Conservation (phyloP, 129 eudicot genomes). For the Flaveria robusta region DNA sequence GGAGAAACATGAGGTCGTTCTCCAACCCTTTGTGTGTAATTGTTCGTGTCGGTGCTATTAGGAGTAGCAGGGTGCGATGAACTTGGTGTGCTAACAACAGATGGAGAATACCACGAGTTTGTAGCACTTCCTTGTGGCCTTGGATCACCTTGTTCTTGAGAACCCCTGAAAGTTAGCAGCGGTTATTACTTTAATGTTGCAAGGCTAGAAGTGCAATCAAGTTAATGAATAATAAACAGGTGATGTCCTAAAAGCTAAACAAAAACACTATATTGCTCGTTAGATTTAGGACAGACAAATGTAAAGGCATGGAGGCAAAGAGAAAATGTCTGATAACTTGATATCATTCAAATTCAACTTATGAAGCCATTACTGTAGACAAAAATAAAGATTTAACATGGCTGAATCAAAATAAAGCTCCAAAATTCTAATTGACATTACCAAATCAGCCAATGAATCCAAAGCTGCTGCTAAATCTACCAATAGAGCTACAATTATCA, state of each 20-base stretch:
- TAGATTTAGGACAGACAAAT: background rate
- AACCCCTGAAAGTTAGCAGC: constrained; percentile 54
- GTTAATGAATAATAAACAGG: background rate
- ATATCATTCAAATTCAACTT: constrained; percentile 12
- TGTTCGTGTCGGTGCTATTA: constrained; percentile 47
- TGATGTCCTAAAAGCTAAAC: background rate
- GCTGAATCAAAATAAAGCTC: background rate
- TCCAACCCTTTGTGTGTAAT: constrained; percentile 47
- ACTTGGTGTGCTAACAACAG: constrained; percentile 57
- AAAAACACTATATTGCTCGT: background rate
- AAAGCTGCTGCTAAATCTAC: no score
- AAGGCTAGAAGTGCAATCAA: background rate
- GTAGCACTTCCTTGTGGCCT: constrained; percentile 57
- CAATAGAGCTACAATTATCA: no score
- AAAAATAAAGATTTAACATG: background rate
- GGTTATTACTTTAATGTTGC: background rate
- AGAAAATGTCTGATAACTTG: background rate
- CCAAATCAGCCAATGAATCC: no score
- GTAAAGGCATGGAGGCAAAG: background rate
- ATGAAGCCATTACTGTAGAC: background rate
- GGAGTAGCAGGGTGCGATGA: constrained; percentile 74
- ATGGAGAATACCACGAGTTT: constrained; percentile 75
- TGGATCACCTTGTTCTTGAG: constrained; percentile 68
- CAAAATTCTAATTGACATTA: background rate
- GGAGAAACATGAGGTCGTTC: constrained; percentile 73